Conservation (phyloP, 495 filamentous ascomycete species). For the Parachaetomium inaequale region DNA sequence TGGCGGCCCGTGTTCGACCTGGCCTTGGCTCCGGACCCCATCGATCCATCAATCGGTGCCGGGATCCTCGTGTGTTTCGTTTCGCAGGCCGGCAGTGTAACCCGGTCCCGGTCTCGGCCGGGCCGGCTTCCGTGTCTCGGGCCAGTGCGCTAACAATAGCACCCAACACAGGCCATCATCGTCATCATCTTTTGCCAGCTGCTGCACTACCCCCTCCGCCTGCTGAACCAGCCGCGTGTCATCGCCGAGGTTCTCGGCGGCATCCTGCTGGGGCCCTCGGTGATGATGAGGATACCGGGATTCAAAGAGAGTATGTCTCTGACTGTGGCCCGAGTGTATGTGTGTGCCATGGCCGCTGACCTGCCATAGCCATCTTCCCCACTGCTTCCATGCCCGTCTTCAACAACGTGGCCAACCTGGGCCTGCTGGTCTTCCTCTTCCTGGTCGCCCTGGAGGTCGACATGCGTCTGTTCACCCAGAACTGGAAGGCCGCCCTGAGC, state of each 20-base stretch:
- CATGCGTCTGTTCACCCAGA: constrained; percentile 73
- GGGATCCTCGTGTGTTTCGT: constrained; percentile 8
- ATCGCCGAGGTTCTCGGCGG: constrained; percentile 96
- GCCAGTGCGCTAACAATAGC: constrained; percentile 27
- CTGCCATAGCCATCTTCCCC: constrained; percentile 67
- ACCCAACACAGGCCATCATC: constrained; percentile 62
- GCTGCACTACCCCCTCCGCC: constrained; percentile 71
- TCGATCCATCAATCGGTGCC: constrained; percentile 2
- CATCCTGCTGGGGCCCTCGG: constrained; percentile 83
- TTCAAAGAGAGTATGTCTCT: constrained; percentile 67
- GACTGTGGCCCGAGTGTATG: constrained; percentile 39
- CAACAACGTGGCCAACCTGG: constrained; percentile 82
- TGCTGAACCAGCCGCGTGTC: constrained; percentile 83
- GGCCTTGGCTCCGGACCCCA: neutral
- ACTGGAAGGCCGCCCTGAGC: constrained; percentile 80
- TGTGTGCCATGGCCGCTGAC: neutral
- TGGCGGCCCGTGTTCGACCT: neutral
- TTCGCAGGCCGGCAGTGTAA: neutral
- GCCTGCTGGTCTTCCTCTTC: constrained; percentile 88
- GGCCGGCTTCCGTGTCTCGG: constrained; percentile 4
- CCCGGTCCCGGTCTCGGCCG: constrained; percentile 3
- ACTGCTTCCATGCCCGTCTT: constrained; percentile 67
- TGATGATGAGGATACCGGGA: constrained; percentile 77
- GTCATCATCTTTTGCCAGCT: constrained; percentile 88
- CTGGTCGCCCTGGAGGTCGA: constrained; percentile 91